Conservation (phyloP, 441 rosid species). For the Arabidopsis lyrata region DNA sequence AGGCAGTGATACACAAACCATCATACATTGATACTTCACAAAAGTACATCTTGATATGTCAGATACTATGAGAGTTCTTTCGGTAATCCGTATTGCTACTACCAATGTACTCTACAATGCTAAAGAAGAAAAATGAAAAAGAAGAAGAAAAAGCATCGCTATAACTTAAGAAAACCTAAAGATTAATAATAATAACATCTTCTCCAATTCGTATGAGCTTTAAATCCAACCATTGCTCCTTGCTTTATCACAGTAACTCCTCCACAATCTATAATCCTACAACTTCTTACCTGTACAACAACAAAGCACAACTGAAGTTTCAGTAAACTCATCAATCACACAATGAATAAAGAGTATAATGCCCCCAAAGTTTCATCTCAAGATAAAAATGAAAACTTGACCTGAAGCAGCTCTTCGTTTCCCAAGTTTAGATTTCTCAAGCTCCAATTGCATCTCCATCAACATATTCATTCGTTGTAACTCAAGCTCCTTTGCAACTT, state of each 20-base stretch:
- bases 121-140: slow-evolving; percentile 13
- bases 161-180: slow-evolving; percentile 39
- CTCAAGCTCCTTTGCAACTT: slow-evolving; percentile 75
- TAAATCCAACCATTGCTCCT: slow-evolving; percentile 35
- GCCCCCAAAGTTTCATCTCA: neutral
- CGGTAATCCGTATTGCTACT: slow-evolving; percentile 35
- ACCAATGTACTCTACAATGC: slow-evolving; percentile 35
- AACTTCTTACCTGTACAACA: slow-evolving; percentile 41
- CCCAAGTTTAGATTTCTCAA: slow-evolving; percentile 51
- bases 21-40: slow-evolving; percentile 49
- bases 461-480: slow-evolving; percentile 77
- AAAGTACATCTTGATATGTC: slow-evolving; percentile 41
- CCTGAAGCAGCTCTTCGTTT: slow-evolving; percentile 46
- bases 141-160: slow-evolving; percentile 21
- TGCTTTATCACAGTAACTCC: slow-evolving; percentile 31
- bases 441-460: slow-evolving; percentile 69
- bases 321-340: slow-evolving; percentile 29
- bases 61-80: slow-evolving; percentile 40
- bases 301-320: neutral
- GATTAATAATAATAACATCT: slow-evolving; percentile 42
- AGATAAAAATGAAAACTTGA: slow-evolving; percentile 29
- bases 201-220: slow-evolving; percentile 36
- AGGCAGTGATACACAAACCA: slow-evolving; percentile 38
- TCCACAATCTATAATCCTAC: slow-evolving; percentile 37
- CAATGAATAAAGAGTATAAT: neutral